Percentiles rank a stretch among this genome's conserved stretches.
Conservation (phyloP, 495 filamentous ascomycete species). For the Thermothielavioides terrestris region DNA sequence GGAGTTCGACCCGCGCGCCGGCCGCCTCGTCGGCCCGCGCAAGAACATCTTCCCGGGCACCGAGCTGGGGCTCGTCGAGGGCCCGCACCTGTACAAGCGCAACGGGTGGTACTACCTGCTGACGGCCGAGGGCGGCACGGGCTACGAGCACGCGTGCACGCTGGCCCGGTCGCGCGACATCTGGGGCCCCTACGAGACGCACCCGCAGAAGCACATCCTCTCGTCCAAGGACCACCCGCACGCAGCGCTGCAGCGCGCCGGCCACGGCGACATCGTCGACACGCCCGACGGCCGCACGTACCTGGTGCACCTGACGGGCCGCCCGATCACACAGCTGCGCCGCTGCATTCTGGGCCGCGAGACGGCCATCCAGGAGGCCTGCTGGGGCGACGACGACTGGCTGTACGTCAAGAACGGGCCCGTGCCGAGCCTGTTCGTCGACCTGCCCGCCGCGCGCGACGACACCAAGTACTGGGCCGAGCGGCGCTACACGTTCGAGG, state of each 20-base stretch:
- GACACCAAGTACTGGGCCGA: slow-evolving; percentile 46
- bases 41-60: slow-evolving; percentile 49
- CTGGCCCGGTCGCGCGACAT: slow-evolving; percentile 46
- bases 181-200: slow-evolving; percentile 50
- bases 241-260: slow-evolving; percentile 44
- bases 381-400: slow-evolving; percentile 48
- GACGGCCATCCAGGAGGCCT: slow-evolving; percentile 46
- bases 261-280: slow-evolving; percentile 53
- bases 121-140: slow-evolving; percentile 58
- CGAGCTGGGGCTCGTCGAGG: slow-evolving; percentile 49
- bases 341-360: slow-evolving; percentile 49
- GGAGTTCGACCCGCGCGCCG: slow-evolving; percentile 37
- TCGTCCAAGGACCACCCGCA: slow-evolving; percentile 38
- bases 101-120: slow-evolving; percentile 61
- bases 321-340: slow-evolving; percentile 44
- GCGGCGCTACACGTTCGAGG: slow-evolving; percentile 41
- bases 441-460: slow-evolving; percentile 40
- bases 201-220: slow-evolving; percentile 41
- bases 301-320: slow-evolving; percentile 45
- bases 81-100: slow-evolving; percentile 55
- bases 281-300: slow-evolving; percentile 49
- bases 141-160: slow-evolving; percentile 45
- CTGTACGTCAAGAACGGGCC: slow-evolving; percentile 49
- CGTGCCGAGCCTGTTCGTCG: slow-evolving; percentile 44
- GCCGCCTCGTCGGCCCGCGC: slow-evolving; percentile 38